Base-by-base conservation (phyloP, 2,329 filamentous ascomycete genomes). In the Leptodontidium sp. region DNA sequence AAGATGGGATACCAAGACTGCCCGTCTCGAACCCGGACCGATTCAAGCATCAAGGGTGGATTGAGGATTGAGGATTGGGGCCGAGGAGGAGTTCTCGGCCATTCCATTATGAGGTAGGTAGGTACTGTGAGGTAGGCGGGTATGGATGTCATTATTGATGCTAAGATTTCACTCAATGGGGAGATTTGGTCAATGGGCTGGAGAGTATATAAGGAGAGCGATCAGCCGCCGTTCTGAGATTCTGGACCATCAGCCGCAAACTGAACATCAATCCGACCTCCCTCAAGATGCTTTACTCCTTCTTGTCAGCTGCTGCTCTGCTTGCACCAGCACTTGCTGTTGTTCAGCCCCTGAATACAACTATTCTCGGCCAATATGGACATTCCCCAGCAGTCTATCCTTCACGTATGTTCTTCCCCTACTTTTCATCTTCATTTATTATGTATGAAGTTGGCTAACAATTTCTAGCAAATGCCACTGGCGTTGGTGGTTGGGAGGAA, bases 401-500 rank as follows among this genome's bases (percentile, higher is more conserved):
- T 32, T 72, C 74, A n/a, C 74, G 74, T 76, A 69, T 26, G 74
- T 68, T 57, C 8, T 7, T 8, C 21, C 21, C 21, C 21, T 24
- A 32, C 2, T 26, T 12, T 2, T 4, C 15, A 14, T 2, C 15
- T 4, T 47, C 12, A 21, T 21, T 21, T 21, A 21, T 21, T 21
- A 21, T 21, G 21, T 21, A 21, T 21, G 35, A 26, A 35, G 32
- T 52, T 43, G 5, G 15, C 65, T 72, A 45, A 73, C 55, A 53
- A 40, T 77, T 87, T n/a, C 14, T 49, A 73, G 69, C 71, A 26
- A 66, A 71, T 55, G 64, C 65, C 26, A 74, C 66, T 38, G 68
- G 67, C 35, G 55, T 61, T 63, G 74, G 73, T 14, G 61, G 61
- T 38, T 94, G 92, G 92, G 83, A 82, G 29, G 86, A 86, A 26